Conservation (phyloP, 805 yeast genomes). For the Candida verbasci region DNA sequence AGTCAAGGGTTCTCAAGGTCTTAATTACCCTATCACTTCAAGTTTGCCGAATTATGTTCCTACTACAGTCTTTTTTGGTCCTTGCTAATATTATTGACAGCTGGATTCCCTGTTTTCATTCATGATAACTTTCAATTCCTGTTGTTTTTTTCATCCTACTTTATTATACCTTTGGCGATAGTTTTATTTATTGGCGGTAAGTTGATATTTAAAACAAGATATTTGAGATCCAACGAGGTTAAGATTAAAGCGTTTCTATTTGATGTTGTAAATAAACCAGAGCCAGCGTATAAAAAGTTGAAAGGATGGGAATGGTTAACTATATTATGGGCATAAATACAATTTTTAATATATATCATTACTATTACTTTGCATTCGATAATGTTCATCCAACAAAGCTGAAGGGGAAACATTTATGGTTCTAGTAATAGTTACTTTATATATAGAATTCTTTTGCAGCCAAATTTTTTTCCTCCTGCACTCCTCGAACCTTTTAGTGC, state of each 20-base stretch:
- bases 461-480: too few species aligned
- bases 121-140: slow-evolving; percentile 77
- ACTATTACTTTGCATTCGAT: too few species aligned
- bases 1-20: slow-evolving; percentile 61
- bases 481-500: too few species aligned
- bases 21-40: slow-evolving; percentile 57
- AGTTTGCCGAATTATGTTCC: slow-evolving; percentile 65
- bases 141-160: slow-evolving; percentile 42
- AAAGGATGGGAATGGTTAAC: slow-evolving; percentile 16
- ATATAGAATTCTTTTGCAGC: too few species aligned
- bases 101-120: slow-evolving; percentile 72
- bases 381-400: too few species aligned
- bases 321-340: slow-evolving; percentile 11
- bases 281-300: slow-evolving; percentile 19
- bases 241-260: slow-evolving; percentile 39
- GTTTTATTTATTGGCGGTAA: slow-evolving; percentile 54
- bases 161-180: slow-evolving; percentile 4
- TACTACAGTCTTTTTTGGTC: slow-evolving; percentile 54
- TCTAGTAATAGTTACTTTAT: too few species aligned
- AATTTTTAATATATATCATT: background rate
- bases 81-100: slow-evolving; percentile 51
- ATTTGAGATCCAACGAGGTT: slow-evolving; percentile 50
- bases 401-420: too few species aligned
- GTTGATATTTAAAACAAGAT: slow-evolving; percentile 44
- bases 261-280: slow-evolving; percentile 24